Percentiles rank a stretch among this genome's conserved stretches.
Conservation (phyloP, 1,139 yeast genomes). For the Diutina neorugosa region DNA sequence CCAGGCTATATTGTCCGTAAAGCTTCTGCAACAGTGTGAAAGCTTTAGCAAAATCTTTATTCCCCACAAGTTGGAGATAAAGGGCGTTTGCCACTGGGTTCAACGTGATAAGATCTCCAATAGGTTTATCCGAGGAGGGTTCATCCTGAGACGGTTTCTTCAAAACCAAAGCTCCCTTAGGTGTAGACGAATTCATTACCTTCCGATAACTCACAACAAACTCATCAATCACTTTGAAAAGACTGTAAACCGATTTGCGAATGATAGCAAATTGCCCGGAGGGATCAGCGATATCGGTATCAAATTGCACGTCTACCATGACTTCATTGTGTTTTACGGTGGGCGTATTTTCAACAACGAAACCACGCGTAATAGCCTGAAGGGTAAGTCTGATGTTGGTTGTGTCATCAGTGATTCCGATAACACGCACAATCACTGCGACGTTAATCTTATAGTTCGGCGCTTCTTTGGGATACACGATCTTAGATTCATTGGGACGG, state of each 20-base stretch:
- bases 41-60: constrained; percentile 33
- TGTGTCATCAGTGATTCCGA: constrained; percentile 36
- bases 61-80: constrained; percentile 39
- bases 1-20: neutral
- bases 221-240: constrained; percentile 29
- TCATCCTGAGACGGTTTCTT: neutral
- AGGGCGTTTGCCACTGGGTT: constrained; percentile 54
- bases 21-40: constrained; percentile 25
- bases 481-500: constrained; percentile 28
- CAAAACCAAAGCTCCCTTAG: constrained; percentile 5
- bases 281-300: constrained; percentile 11
- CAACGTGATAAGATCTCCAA: constrained; percentile 29
- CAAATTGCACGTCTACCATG: constrained; percentile 19
- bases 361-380: constrained; percentile 43
- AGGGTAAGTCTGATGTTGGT: constrained; percentile 35
- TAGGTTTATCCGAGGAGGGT: neutral
- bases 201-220: constrained; percentile 32
- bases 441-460: constrained; percentile 9
- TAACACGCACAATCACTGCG: constrained; percentile 37
- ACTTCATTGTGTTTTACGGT: constrained; percentile 17
- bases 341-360: constrained; percentile 10
- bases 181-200: constrained; percentile 10
- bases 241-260: constrained; percentile 12
- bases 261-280: constrained; percentile 15
- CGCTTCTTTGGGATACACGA: constrained; percentile 12